Evolutionary conservation across 495 filamentous ascomycete species (phyloP).

Genomic region (Lepidopterella palustris): DNA sequence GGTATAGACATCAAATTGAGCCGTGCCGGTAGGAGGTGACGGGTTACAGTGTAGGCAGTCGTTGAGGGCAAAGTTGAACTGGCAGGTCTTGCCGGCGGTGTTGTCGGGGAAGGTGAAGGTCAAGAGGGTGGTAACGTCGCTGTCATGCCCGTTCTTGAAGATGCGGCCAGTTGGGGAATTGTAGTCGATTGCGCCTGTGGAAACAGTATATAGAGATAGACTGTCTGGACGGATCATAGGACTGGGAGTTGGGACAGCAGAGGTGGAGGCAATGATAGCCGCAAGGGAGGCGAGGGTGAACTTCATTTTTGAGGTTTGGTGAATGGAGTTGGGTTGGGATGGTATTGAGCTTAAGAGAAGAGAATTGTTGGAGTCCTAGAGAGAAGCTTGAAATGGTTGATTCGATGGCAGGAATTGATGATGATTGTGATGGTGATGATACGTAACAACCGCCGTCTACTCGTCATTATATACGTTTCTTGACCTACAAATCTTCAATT

Average conservation of each 20-base stretch:
- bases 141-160: neutral
- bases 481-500: no score
- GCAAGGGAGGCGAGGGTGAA: slow-evolving; percentile 5
- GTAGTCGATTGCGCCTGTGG: slow-evolving; percentile 3
- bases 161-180: neutral
- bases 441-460: neutral
- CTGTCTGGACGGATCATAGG: neutral
- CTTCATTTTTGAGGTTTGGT: neutral
- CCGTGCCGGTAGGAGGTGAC: neutral
- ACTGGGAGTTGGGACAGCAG: neutral
- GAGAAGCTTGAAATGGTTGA: neutral
- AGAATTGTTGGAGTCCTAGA: no score
- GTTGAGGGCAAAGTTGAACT: slow-evolving; percentile 4
- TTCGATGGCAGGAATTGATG: neutral
- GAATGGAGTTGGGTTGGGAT: neutral
- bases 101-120: slow-evolving; percentile 3
- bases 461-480: neutral
- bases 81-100: slow-evolving; percentile 3
- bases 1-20: slow-evolving; percentile 4
- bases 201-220: slow-evolving; percentile 1
- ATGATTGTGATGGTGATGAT: neutral
- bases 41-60: slow-evolving; percentile 1
- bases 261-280: neutral
- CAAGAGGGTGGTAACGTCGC: slow-evolving; percentile 5
- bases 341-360: neutral